Evolutionary conservation across 208 protist genomes (phyloP).

Genomic region (Leishmania tarentolae): DNA sequence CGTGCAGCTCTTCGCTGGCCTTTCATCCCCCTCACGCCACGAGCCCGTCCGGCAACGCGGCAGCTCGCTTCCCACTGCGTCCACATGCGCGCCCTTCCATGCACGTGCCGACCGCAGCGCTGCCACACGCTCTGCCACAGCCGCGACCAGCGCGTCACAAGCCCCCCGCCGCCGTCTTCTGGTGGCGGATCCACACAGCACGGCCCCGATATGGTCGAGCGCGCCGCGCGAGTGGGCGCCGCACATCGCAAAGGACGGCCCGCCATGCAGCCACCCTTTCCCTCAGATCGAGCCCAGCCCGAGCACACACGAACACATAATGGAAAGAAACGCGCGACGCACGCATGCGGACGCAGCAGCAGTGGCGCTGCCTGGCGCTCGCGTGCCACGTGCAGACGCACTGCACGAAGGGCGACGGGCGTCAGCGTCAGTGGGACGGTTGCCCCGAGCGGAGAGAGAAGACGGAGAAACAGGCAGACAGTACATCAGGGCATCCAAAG

Average conservation of each 20-base stretch:
- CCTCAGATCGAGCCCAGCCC: not conserved
- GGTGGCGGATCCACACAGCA: slow-evolving; percentile 3
- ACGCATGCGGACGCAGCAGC: not conserved
- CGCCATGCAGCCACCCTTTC: too few species aligned
- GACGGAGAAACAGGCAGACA: not conserved
- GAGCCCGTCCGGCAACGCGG: not conserved
- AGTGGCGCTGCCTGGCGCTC: not conserved
- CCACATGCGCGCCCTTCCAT: not conserved
- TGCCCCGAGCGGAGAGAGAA: not conserved
- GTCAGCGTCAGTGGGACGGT: not conserved
- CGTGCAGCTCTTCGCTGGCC: not conserved
- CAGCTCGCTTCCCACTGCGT: not conserved
- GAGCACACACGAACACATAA: not conserved
- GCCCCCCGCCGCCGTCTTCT: slow-evolving; percentile 2
- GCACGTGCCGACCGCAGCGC: not conserved
- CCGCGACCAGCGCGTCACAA: not conserved
- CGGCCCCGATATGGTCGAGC: slow-evolving; percentile 9
- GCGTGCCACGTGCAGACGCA: not conserved
- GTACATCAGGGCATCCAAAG: not conserved
- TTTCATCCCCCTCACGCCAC: not conserved
- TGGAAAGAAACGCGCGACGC: not conserved
- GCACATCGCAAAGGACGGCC: not conserved
- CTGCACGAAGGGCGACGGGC: not conserved
- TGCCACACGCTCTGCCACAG: not conserved
- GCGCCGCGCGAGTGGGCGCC: not conserved